phyloP scores from a whole-genome alignment of 2,329 filamentous ascomycete species.

The Xylariaceae sp. region DNA sequence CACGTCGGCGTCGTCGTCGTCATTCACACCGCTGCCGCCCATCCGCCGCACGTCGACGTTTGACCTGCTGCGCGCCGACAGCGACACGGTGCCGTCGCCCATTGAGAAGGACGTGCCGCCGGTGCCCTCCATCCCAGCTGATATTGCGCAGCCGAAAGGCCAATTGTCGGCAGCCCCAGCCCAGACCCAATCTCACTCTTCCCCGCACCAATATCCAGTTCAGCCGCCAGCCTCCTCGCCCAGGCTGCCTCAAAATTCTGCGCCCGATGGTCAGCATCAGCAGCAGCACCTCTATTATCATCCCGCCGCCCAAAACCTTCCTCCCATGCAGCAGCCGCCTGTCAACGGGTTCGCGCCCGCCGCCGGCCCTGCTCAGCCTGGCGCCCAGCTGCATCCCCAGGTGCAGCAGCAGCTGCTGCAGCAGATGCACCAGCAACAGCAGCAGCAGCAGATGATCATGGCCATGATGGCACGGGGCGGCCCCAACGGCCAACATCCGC shows the following conservation, averaged over 20 bases:
- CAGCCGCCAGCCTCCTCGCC: conserved; percentile 8
- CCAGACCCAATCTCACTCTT: conserved; percentile 8
- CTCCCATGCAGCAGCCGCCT: conserved; percentile 10
- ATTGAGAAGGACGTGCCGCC: conserved; percentile 18
- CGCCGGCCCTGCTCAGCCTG: conserved; percentile 10
- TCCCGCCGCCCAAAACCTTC: conserved; percentile 4
- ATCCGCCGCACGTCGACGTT: conserved; percentile 53
- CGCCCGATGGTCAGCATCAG: too few relatives aligned
- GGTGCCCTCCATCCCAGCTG: conserved; percentile 12
- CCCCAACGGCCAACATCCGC: conserved; percentile 11
- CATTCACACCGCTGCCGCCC: conserved; percentile 50
- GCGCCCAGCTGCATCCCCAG: conserved; percentile 10
- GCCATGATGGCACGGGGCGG: conserved; percentile 16
- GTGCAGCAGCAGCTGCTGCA: conserved; percentile 10
- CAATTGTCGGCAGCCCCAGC: conserved; percentile 11
- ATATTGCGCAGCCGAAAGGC: conserved; percentile 18
- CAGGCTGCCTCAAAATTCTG: conserved; percentile 11
- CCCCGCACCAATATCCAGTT: conserved; percentile 11
- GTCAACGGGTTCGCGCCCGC: conserved; percentile 12
- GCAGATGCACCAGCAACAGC: conserved; percentile 10
- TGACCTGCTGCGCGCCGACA: conserved; percentile 33
- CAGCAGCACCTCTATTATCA: too few relatives aligned
- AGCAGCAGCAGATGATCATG: conserved; percentile 4
- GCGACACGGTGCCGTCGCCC: conserved; percentile 16
- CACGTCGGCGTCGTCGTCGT: conserved; percentile 23